A percentile compares a stretch with the other conserved stretches of the same genome.
Conservation (phyloP, 208 protist species). For the Herpetomonas tarakana region DNA sequence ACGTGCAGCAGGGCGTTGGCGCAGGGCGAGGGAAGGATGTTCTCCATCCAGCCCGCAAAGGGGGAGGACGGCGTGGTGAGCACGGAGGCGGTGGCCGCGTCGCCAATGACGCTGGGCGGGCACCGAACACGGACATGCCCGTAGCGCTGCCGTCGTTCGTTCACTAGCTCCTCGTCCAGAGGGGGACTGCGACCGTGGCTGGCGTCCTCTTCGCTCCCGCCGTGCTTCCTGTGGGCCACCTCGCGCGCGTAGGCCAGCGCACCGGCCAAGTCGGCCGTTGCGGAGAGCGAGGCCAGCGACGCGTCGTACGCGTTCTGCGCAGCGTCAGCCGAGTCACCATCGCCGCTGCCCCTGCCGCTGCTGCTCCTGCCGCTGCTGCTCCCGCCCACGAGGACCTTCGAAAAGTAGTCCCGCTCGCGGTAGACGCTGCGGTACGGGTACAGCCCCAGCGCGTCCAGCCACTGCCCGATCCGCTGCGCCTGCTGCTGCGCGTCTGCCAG, state of each 20-base stretch:
- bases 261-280: not conserved
- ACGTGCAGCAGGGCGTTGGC: constrained; percentile 75
- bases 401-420: constrained; percentile 18
- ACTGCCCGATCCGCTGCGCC: constrained; percentile 44
- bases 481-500: constrained; percentile 37
- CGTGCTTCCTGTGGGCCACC: not conserved
- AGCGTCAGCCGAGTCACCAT: too few relatives aligned
- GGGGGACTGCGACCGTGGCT: not conserved
- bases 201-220: not conserved
- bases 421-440: constrained; percentile 48
- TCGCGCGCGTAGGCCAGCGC: not conserved
- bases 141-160: constrained; percentile 10
- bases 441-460: constrained; percentile 47
- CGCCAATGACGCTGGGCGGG: not conserved
- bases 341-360: too few relatives aligned
- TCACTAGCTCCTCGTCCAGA: too few relatives aligned
- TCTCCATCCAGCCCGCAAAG: constrained; percentile 32
- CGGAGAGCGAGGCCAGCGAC: constrained; percentile 3
- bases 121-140: not conserved
- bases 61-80: constrained; percentile 36
- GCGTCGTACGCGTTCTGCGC: not conserved
- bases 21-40: constrained; percentile 58
- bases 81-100: not conserved
- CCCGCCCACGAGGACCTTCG: not conserved
- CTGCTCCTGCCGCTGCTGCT: not conserved